Percentiles rank a stretch among this genome's conserved stretches.
Conservation (phyloP, 208 protist species). For the Leishmania arabica region DNA sequence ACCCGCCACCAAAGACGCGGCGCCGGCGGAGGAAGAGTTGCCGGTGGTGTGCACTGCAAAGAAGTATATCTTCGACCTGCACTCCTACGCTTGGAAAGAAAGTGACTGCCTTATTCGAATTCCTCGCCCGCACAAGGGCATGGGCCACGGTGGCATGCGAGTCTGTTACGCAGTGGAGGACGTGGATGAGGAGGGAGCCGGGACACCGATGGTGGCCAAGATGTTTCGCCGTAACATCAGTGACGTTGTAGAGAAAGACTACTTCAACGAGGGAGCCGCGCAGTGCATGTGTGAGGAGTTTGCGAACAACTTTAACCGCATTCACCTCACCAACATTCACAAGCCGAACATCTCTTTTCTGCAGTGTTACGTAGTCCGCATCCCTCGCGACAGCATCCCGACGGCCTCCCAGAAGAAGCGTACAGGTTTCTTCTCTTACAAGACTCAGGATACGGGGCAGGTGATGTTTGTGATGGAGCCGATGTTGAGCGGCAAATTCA, state of each 20-base stretch:
- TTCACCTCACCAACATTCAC: conserved; percentile 35
- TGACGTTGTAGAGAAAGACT: conserved; percentile 81
- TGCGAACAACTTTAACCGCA: conserved; percentile 81
- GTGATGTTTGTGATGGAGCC: conserved; percentile 88
- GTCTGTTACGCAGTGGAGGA: conserved; percentile 88
- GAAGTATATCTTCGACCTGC: conserved; percentile 80
- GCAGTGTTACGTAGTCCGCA: conserved; percentile 83
- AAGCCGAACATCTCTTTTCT: conserved; percentile 86
- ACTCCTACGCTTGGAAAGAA: conserved; percentile 62
- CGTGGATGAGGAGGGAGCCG: conserved; percentile 65
- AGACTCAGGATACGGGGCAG: conserved; percentile 67
- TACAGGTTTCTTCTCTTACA: conserved; percentile 76
- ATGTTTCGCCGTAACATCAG: conserved; percentile 77
- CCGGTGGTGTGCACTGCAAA: conserved; percentile 56
- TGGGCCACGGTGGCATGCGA: conserved; percentile 82
- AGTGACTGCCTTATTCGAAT: conserved; percentile 63
- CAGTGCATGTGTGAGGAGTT: conserved; percentile 90
- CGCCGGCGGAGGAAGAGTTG: conserved; percentile 19
- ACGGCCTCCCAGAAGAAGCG: conserved; percentile 41
- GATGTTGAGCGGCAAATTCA: conserved; percentile 83
- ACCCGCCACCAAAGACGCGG: not conserved
- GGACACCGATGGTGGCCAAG: conserved; percentile 81
- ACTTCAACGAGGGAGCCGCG: conserved; percentile 86
- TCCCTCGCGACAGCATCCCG: conserved; percentile 59
- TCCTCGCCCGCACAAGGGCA: conserved; percentile 40